phyloP scores from a whole-genome alignment of 2,329 filamentous ascomycete species.

The Botryotinia narcissicola region DNA sequence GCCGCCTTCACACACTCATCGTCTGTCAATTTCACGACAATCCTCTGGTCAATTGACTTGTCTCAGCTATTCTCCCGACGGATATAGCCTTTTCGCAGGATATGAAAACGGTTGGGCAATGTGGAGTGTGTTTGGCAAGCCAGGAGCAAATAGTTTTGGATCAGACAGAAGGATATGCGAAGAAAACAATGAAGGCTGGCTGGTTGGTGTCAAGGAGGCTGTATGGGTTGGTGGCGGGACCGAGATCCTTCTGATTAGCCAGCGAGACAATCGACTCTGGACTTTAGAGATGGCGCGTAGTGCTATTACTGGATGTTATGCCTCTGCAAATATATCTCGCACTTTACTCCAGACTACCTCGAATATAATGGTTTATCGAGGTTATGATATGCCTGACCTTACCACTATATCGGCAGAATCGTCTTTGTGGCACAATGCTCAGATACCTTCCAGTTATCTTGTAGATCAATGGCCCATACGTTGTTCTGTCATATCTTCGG shows the following conservation, averaged over 20 bases:
- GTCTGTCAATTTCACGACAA: constrained; percentile 62
- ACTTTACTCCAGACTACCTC: constrained; percentile 86
- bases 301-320: constrained; percentile 89
- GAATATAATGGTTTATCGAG: constrained; percentile 87
- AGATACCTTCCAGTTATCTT: constrained; percentile 80
- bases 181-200: constrained; percentile 75
- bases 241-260: constrained; percentile 73
- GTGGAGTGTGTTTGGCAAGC: constrained; percentile 97
- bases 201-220: constrained; percentile 73
- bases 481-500: constrained; percentile 80
- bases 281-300: constrained; percentile 89
- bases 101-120: constrained; percentile 91
- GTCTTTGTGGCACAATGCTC: constrained; percentile 91
- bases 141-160: constrained; percentile 79
- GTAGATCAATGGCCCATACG: constrained; percentile 92
- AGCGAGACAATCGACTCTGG: constrained; percentile 77
- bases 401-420: constrained; percentile 90
- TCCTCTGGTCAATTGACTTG: constrained; percentile 71
- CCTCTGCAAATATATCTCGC: constrained; percentile 83
- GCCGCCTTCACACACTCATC: constrained; percentile 76
- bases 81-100: constrained; percentile 92
- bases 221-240: constrained; percentile 87
- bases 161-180: constrained; percentile 62
- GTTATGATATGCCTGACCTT: constrained; percentile 86
- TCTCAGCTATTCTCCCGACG: constrained; percentile 86